A percentile compares a stretch with the other conserved stretches of the same genome.
Evolutionary conservation across 2,329 filamentous ascomycete species (phyloP).

Genomic region (Lachnellula cervina): DNA sequence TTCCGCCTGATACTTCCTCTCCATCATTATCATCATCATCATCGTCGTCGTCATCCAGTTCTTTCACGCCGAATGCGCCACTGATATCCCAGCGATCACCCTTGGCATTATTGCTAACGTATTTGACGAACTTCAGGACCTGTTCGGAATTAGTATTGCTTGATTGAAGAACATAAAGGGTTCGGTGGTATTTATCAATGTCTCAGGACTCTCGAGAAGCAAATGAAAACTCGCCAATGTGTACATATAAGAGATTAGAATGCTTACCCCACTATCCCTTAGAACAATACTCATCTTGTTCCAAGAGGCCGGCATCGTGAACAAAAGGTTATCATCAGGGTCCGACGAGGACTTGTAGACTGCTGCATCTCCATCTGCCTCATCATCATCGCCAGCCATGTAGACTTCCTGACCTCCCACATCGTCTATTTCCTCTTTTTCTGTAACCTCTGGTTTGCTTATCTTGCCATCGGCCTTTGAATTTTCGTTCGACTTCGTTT

Average conservation of each 20-base stretch:
- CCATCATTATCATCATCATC: constrained; percentile 36
- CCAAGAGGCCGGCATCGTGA: constrained; percentile 69
- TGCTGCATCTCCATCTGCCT: constrained; percentile 68
- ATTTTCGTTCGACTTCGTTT: constrained; percentile 29
- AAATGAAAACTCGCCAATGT: no score
- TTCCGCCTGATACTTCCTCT: constrained; percentile 33
- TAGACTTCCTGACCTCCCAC: constrained; percentile 83
- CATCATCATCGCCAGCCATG: constrained; percentile 82
- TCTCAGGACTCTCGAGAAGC: no score
- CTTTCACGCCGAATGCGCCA: constrained; percentile 69
- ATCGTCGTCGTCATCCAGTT: constrained; percentile 42
- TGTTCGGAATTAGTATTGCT: no score
- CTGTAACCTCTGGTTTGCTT: constrained; percentile 25
- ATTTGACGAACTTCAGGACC: constrained; percentile 91
- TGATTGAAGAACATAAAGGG: no score
- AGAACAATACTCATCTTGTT: constrained; percentile 89
- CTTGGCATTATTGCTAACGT: constrained; percentile 74
- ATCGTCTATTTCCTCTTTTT: constrained; percentile 45
- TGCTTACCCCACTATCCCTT: constrained; percentile 62
- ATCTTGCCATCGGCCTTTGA: constrained; percentile 16
- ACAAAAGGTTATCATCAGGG: constrained; percentile 67
- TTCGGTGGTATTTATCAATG: no score
- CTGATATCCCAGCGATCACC: constrained; percentile 93
- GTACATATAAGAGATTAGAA: no score
- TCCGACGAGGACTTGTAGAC: constrained; percentile 68